Conservation (phyloP, 2,329 filamentous ascomycete species). For the Iodosphaeria phyllophila region DNA sequence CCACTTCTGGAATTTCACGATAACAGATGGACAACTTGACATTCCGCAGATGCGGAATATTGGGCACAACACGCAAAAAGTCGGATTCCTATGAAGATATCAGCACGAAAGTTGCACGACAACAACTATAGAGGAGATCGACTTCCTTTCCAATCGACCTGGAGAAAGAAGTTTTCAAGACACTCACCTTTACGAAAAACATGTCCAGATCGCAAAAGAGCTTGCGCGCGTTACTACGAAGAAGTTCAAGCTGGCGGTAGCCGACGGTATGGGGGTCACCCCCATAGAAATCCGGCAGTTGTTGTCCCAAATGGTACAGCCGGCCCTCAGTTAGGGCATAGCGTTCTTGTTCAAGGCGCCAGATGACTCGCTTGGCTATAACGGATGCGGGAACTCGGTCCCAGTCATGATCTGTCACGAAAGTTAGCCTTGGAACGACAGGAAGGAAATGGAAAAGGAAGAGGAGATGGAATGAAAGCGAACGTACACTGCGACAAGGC, state of each 20-base stretch:
- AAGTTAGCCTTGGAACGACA: neutral
- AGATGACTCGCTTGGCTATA: constrained; percentile 38
- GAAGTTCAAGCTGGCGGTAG: constrained; percentile 22
- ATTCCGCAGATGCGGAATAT: constrained; percentile 36
- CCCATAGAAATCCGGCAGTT: constrained; percentile 33
- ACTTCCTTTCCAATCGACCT: neutral
- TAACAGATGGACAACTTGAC: constrained; percentile 38
- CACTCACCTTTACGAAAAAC: constrained; percentile 46
- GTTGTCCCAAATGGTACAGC: constrained; percentile 31
- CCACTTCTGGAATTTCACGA: constrained; percentile 35
- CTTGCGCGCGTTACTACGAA: constrained; percentile 29
- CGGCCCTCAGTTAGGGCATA: constrained; percentile 33
- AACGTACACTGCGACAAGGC: constrained; percentile 37
- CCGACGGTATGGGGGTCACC: constrained; percentile 23
- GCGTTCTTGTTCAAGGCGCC: constrained; percentile 35
- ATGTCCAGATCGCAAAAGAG: constrained; percentile 38
- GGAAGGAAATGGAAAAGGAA: neutral
- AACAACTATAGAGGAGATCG: too few relatives aligned
- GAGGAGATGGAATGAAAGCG: too few relatives aligned
- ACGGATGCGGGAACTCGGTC: constrained; percentile 30
- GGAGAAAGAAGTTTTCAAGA: neutral
- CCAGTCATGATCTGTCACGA: constrained; percentile 36
- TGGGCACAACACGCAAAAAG: constrained; percentile 38
- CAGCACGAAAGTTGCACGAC: too few relatives aligned
- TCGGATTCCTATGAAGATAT: constrained; percentile 32